These are phyloP conservation scores for Yamadazyma sp. DNA, from an alignment of 1,139 yeast genomes.

Conservation along the genomic window DNA sequence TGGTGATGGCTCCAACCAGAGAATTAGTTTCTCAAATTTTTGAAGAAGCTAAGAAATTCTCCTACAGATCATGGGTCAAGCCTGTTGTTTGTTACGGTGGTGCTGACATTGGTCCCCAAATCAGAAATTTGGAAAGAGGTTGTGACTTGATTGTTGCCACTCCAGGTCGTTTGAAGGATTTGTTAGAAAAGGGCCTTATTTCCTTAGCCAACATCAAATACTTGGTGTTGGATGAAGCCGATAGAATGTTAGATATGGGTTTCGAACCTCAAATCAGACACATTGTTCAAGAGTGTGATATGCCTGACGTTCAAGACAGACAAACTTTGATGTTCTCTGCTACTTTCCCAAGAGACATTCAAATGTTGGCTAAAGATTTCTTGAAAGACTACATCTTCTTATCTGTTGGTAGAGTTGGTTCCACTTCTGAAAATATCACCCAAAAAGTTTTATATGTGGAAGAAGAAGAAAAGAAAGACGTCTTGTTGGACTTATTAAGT, in stretches of 20 bases:
- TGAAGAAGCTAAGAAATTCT: slow-evolving; percentile 93
- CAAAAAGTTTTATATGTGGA: slow-evolving; percentile 93
- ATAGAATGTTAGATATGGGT: slow-evolving; percentile 99
- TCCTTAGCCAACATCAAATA: slow-evolving; percentile 88
- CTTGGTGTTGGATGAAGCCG: slow-evolving; percentile 97
- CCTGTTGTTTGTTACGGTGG: slow-evolving; percentile 99
- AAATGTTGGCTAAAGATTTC: slow-evolving; percentile 95
- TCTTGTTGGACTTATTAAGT: slow-evolving; percentile 79
- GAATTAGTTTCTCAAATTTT: slow-evolving; percentile 95
- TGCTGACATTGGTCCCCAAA: slow-evolving; percentile 87
- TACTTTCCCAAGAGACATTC: slow-evolving; percentile 97
- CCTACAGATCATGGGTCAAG: slow-evolving; percentile 98
- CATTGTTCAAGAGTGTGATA: slow-evolving; percentile 95
- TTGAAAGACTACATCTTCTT: slow-evolving; percentile 92
- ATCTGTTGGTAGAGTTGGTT: slow-evolving; percentile 97
- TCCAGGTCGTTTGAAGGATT: slow-evolving; percentile 97
- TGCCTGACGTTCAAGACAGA: slow-evolving; percentile 89
- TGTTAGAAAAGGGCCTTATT: slow-evolving; percentile 91
- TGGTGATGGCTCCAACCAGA: slow-evolving; percentile 97
- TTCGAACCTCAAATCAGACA: slow-evolving; percentile 99
- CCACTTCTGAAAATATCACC: slow-evolving; percentile 95
- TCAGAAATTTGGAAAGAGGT: slow-evolving; percentile 88
- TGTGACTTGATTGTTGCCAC: slow-evolving; percentile 97
- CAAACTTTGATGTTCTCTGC: slow-evolving; percentile 99
- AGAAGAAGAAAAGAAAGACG: slow-evolving; percentile 91